Evolutionary conservation across 2,329 filamentous ascomycete species (phyloP), one percentile per base, ranked within the genome.

Genomic region (Exophiala sp.): DNA sequence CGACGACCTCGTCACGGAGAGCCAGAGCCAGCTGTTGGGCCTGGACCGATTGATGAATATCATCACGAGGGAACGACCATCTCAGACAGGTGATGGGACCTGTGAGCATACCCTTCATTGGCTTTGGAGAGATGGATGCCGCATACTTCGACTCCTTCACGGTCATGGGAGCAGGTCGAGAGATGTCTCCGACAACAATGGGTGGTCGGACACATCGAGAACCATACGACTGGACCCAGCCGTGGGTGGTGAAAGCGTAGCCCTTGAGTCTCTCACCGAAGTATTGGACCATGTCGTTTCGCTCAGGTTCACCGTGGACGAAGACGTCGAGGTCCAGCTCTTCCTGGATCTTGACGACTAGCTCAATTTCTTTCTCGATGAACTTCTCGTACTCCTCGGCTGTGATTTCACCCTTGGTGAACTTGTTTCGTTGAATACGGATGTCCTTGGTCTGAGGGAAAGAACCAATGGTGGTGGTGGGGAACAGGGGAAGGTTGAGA

Each of bases 241-340:
- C 93, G 77, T 96, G 87, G 71, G 91, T 97, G 70, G 93, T 98
- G 82, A 98, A 98, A 70, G 89, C 86, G 72, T 97, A 98, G 67
- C 93, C 93, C 66, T 94, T 82, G 58, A 98, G 81, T 67, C 88
- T 86, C 82, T 98, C 93, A 74, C 93, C 93, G 65, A 98, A 98
- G 84, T 96, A 98, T 76, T 98, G 93, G 46, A 98, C 93, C 93
- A 98, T 98, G 83, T 98, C 93, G 78, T 98, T 98, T 73, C 93
- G 89, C 83, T 98, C 93, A 54, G 93, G 93, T 81, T 98, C 93
- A 70, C 93, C 93, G 79, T 98, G 93, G 60, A 98, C 93, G 69
- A 86, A 88, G 71, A 98, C 93, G 64, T 98, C 93, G 48, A 98
- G 85, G 72, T 82, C 89, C 66, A 98, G 90, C 78, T 97, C 93